Evolutionary conservation across 1,284 basidiomycete species (phyloP), one percentile per base, ranked within the genome.

Genomic region (Austroboletus sp.): DNA sequence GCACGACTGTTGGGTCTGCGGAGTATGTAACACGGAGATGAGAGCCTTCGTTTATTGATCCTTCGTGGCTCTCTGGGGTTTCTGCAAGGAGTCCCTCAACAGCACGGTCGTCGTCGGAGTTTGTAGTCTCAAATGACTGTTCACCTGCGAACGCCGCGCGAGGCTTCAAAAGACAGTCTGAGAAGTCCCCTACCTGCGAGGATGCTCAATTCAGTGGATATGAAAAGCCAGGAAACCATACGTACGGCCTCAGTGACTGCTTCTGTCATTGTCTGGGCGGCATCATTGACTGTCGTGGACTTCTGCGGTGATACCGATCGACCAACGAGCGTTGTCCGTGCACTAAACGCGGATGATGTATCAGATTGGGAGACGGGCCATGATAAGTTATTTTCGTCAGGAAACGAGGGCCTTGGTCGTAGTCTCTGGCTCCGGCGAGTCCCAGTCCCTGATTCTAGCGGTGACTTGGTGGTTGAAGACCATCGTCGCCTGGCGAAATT

Each of bases 401-500:
- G 54, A 50, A 51, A 58, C 11, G 56, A 57, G 37, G 62, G 40
- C 49, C 57, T 55, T 42, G 64, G 64, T 49, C 63, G 65, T 50
- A 67, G 53, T 52, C 62, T 61, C 42, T 66, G 63, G 49, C 66
- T 67, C 36, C 62, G 65, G 36, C 62, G 53, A 30, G 57, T 55
- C 46, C 57, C 55, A 26, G 52, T 51, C 57, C 60, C 53, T 53
- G 55, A 52, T 44, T 66, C 60, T 49, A 59, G 51, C 43, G 66
- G 57, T 41, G 66, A 62, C 48, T 58, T 60, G 49, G 53, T 41
- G 25, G 55, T 48, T 42, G 71, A 68, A 45, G 70, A 72, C 76
- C 76, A 78, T 35, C 76, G 71, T 43, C 73, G 71, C 48, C 67
- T 70, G 10, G 77, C 75, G 51, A 76, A 71, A 56, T 73, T 75